These are phyloP conservation scores for Linnemannia schmuckeri DNA, from an alignment of 192 early-diverging fungal genomes.

Conservation along the genomic window DNA sequence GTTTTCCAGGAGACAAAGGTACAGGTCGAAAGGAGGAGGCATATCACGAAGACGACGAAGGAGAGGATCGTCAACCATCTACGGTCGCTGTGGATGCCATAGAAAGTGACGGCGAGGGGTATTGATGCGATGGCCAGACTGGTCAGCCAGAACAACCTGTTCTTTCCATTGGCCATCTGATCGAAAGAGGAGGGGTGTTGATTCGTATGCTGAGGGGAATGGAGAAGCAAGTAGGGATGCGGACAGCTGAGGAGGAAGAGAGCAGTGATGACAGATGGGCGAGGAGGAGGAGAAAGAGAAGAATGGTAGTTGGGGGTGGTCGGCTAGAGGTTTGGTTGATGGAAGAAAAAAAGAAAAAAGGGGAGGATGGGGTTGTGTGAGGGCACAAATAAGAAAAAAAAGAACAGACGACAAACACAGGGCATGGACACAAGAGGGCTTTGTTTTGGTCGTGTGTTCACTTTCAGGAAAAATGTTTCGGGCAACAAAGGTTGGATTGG, in stretches of 20 bases:
- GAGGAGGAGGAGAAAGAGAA: background rate
- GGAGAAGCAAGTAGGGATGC: background rate
- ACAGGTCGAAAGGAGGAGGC: conserved; percentile 48
- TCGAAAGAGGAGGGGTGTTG: background rate
- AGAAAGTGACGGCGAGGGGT: conserved; percentile 37
- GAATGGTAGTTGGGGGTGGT: background rate
- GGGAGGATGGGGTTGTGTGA: background rate
- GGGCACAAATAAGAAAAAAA: background rate
- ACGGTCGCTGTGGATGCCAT: conserved; percentile 37
- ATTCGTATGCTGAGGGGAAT: background rate
- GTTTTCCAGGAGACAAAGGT: conserved; percentile 52
- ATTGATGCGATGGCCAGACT: conserved; percentile 49
- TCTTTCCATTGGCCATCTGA: conserved; percentile 53
- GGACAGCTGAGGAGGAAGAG: background rate
- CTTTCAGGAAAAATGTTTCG: background rate
- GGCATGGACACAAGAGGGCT: background rate
- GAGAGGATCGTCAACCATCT: conserved; percentile 42
- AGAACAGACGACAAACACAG: background rate
- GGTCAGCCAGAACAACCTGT: conserved; percentile 45
- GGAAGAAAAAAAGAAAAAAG: background rate
- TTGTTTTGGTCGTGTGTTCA: conserved; percentile 10
- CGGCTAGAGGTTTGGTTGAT: background rate
- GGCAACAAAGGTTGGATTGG: background rate
- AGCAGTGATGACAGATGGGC: background rate
- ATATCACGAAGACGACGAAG: conserved; percentile 36